Evolutionary conservation across 2,329 filamentous ascomycete species (phyloP).

Genomic region (Microdochium nivale): DNA sequence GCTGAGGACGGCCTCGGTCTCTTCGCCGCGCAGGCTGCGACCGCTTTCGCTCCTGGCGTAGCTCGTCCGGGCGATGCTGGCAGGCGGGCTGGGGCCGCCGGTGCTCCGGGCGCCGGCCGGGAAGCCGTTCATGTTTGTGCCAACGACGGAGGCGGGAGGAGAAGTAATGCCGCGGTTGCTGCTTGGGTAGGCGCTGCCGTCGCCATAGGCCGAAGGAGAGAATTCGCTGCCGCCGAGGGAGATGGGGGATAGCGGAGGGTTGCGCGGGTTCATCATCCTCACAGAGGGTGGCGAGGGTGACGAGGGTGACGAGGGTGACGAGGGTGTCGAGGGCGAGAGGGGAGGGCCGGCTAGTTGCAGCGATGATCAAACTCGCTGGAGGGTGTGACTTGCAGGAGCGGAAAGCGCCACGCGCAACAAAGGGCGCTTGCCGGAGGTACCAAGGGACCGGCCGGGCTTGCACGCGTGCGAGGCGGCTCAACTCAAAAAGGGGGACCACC

Average conservation of each 20-base stretch:
- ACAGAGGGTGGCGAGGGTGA: constrained; percentile 2
- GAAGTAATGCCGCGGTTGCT: constrained; percentile 53
- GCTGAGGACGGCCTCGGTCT: constrained; percentile 53
- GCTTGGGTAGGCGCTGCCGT: constrained; percentile 41
- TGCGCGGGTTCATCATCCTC: constrained; percentile 56
- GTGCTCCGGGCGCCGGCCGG: constrained; percentile 45
- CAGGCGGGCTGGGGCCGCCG: constrained; percentile 72
- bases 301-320: constrained; percentile 5
- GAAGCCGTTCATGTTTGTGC: constrained; percentile 53
- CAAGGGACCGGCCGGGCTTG: neutral
- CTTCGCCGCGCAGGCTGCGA: constrained; percentile 51
- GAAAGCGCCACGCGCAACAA: neutral
- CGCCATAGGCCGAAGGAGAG: constrained; percentile 58
- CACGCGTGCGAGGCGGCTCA: too few relatives aligned
- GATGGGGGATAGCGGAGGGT: constrained; percentile 72
- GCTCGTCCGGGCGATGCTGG: constrained; percentile 80
- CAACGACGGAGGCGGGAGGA: constrained; percentile 59
- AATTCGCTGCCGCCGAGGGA: constrained; percentile 80
- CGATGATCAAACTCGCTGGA: neutral
- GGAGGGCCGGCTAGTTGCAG: constrained; percentile 4
- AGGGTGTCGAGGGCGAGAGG: constrained; percentile 12
- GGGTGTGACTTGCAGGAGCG: neutral
- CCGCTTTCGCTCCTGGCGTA: constrained; percentile 61
- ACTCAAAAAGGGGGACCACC: too few relatives aligned
- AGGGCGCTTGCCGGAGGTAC: neutral